These are phyloP conservation scores for Cryptococcus depauperatus DNA, from an alignment of 1,284 basidiomycete species.

Conservation along the genomic window DNA sequence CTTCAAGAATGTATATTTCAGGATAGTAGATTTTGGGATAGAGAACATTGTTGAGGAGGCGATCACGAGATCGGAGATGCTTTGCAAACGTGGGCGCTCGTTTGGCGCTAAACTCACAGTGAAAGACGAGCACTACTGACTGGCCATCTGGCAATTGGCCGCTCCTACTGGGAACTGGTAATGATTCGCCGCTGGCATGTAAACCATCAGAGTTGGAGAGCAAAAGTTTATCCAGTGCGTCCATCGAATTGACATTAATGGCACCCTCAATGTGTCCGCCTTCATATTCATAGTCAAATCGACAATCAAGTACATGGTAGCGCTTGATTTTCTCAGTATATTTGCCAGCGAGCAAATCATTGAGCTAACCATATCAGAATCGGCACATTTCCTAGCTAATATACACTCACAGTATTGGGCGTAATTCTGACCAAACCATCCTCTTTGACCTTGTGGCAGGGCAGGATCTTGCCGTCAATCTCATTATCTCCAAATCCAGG, in stretches of 20 bases:
- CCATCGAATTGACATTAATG: conserved; percentile 80
- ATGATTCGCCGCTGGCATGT: conserved; percentile 42
- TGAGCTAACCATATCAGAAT: conserved; percentile 57
- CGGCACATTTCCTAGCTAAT: not conserved
- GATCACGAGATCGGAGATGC: conserved; percentile 81
- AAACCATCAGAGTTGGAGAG: conserved; percentile 52
- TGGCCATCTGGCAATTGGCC: conserved; percentile 53
- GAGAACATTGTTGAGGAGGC: conserved; percentile 71
- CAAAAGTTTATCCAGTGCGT: conserved; percentile 70
- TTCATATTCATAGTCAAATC: conserved; percentile 92
- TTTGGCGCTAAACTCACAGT: conserved; percentile 95
- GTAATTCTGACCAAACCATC: conserved; percentile 92
- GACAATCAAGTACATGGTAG: conserved; percentile 85
- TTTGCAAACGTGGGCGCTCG: conserved; percentile 93
- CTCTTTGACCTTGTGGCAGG: conserved; percentile 85
- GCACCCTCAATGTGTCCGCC: conserved; percentile 91
- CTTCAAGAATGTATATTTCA: conserved; percentile 93
- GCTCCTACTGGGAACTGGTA: conserved; percentile 71
- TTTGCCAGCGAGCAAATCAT: conserved; percentile 63
- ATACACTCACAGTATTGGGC: conserved; percentile 60
- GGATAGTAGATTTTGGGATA: conserved; percentile 95
- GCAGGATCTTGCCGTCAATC: conserved; percentile 81
- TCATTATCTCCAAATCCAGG: conserved; percentile 88
- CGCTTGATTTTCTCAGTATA: conserved; percentile 59
- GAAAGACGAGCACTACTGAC: conserved; percentile 89